Percentiles rank a stretch among this genome's conserved stretches.
These are phyloP conservation scores for Tuber brumale DNA, from an alignment of 495 filamentous ascomycete genomes.

Conservation along the genomic window DNA sequence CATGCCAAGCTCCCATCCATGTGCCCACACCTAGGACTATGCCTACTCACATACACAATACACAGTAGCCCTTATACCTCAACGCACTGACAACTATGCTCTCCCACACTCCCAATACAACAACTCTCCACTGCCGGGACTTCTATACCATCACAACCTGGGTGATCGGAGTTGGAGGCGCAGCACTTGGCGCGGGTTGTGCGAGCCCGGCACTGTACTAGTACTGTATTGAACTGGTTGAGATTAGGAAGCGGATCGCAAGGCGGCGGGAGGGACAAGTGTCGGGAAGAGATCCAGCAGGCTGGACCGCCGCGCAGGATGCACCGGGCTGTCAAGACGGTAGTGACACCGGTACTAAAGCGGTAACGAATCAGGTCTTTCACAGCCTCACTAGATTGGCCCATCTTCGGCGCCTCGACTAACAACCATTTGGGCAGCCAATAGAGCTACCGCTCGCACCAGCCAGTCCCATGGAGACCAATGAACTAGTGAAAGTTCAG, in stretches of 20 bases:
- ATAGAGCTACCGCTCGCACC: background rate
- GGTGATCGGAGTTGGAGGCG: background rate
- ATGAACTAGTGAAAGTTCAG: background rate
- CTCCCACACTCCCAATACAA: no score
- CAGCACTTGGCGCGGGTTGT: background rate
- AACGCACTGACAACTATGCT: no score
- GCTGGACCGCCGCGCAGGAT: background rate
- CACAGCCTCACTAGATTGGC: background rate
- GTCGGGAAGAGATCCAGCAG: background rate
- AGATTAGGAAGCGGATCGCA: background rate
- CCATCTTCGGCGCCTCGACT: background rate
- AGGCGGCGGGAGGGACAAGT: no score
- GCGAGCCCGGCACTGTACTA: no score
- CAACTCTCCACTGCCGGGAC: no score
- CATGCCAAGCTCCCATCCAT: no score
- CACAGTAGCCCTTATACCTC: no score
- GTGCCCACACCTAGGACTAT: no score
- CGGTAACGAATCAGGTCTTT: background rate
- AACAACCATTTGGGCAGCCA: background rate
- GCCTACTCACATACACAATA: no score
- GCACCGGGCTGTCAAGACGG: no score
- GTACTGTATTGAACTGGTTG: background rate
- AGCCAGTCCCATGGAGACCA: background rate
- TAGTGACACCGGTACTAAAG: background rate
- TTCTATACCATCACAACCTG: no score